Conservation (phyloP, 164 flowering plant genomes). For the Vitis rotundifolia region DNA sequence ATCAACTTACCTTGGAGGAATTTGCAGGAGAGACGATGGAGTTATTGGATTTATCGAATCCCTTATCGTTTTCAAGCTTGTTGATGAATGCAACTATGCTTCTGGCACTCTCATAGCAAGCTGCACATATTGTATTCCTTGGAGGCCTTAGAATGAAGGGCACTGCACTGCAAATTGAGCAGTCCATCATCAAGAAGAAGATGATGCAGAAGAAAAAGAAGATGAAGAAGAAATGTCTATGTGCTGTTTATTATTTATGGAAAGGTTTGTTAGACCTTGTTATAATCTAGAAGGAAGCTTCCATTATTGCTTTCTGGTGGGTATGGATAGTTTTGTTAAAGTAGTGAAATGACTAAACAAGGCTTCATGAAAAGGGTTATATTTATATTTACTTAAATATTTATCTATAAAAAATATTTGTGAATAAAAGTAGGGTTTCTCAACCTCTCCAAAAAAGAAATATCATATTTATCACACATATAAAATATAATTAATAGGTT, state of each 20-base stretch:
- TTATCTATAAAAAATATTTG: neutral
- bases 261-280: constrained; percentile 1
- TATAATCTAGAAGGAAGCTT: neutral
- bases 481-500: too few relatives aligned
- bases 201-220: constrained; percentile 2
- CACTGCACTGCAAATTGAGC: constrained; percentile 65
- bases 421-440: too few relatives aligned
- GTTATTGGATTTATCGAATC: constrained; percentile 8
- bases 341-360: constrained; percentile 7
- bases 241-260: neutral
- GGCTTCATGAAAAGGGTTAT: neutral
- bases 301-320: neutral
- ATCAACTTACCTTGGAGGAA: constrained; percentile 50
- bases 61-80: constrained; percentile 31
- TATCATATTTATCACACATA: too few relatives aligned
- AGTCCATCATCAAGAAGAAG: constrained; percentile 47
- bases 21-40: constrained; percentile 26
- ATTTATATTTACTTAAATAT: neutral
- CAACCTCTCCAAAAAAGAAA: too few relatives aligned
- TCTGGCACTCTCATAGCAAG: constrained; percentile 74
- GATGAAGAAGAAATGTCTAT: constrained; percentile 6
- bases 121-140: constrained; percentile 65
- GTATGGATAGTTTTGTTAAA: neutral
- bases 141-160: constrained; percentile 69
- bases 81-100: constrained; percentile 43